phyloP scores from a whole-genome alignment of 2,329 filamentous ascomycete species.

The Chaetomiaceae sp. region DNA sequence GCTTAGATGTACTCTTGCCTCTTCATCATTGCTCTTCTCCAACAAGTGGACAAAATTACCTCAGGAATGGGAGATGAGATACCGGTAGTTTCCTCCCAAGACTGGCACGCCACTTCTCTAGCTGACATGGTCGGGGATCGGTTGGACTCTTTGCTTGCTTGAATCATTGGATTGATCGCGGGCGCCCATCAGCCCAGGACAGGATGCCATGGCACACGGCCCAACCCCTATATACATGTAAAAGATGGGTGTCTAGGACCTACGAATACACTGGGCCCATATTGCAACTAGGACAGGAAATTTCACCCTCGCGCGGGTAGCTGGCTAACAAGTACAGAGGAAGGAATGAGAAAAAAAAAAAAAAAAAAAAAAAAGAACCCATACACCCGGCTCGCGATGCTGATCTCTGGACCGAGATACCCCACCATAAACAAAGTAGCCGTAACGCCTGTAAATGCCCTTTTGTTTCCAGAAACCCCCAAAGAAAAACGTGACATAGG shows the following conservation, averaged over 20 bases:
- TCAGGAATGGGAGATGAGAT: no score
- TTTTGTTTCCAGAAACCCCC: constrained; percentile 17
- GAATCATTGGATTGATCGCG: no score
- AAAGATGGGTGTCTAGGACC: not conserved
- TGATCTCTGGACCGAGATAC: constrained; percentile 15
- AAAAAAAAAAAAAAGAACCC: not conserved
- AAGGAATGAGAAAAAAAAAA: not conserved
- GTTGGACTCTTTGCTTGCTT: no score
- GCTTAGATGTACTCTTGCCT: no score
- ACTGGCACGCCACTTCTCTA: no score
- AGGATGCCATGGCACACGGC: not conserved
- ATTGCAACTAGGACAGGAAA: not conserved
- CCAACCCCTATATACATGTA: not conserved
- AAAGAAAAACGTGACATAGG: constrained; percentile 15
- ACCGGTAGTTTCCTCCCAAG: no score
- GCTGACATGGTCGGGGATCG: no score
- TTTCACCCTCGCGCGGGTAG: not conserved
- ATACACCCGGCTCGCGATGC: constrained; percentile 20
- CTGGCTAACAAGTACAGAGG: no score
- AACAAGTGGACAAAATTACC: no score
- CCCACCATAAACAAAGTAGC: constrained; percentile 1
- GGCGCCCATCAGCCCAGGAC: no score
- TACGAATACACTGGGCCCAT: constrained; percentile 10
- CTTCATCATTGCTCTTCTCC: no score
- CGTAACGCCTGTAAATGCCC: constrained; percentile 30